Evolutionary conservation across 257 asterid species (phyloP), one percentile per base, ranked within the genome.

Genomic region (Fraxinus quadrangulata): DNA sequence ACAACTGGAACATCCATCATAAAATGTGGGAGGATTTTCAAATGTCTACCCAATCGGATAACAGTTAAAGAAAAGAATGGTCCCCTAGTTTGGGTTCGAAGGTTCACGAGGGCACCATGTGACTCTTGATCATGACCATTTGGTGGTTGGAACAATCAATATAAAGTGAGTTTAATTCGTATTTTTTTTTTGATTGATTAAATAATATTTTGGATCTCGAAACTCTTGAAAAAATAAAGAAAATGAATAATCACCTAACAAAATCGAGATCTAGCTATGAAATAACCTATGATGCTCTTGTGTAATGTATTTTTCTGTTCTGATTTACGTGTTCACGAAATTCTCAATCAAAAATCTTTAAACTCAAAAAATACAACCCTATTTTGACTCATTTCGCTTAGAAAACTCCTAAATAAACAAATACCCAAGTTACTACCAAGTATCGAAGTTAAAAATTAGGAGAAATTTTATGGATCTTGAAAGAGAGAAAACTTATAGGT

Each of bases 71-170:
- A 31, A 63, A 49, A 23, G 68, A 63, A 63, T 24, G 68, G 68
- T 63, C 68, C 68, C 68, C 34, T 24, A 63, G 6, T 63, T 63
- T 24, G 34, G 8, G 34, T 63, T 63, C 68, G 68, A 63, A 2
- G 34, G 68, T 63, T 63, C 68, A 63, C 68, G 68, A 63, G 67
- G 68, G 31, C 68, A 63, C 68, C 68, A 63, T 63, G 68, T 63
- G 68, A 63, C 68, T 63, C 68, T 63, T 9, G 34, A 63, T 63
- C 68, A 8, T 10, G 31, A 63, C 34, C 68, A 39, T 39, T 61
- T 61, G 33, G 33, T 9, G 68, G 68, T 63, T 63, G 68, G 68
- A 63, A 5, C 68, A 63, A 63, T 63, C 68, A 23, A 9, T 24
- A 4, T 63, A 63, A 6, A 23, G 9, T 63, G 4, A 11, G 33